Evolutionary conservation across 2,329 filamentous ascomycete species (phyloP), one percentile per base, ranked within the genome.

Genomic region (Fusarium sp.): DNA sequence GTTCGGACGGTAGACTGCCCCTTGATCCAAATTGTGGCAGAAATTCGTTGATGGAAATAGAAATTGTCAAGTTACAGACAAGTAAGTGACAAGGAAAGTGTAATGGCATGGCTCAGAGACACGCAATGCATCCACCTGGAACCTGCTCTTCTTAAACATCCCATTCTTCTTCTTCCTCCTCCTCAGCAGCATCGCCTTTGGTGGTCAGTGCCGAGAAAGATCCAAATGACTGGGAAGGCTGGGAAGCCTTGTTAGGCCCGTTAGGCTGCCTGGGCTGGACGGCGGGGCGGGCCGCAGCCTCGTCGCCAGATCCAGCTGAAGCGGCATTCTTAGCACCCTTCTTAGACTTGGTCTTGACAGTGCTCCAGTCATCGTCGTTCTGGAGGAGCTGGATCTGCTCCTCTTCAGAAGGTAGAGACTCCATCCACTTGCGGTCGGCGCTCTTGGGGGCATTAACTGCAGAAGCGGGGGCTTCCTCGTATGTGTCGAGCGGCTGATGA

Each of bases 321-420:
- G 75, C 71, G 35, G 78, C 79, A 75, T 83, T 83, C 81, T 85
- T 83, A 76, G 79, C 65, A 55, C 79, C 79, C 77, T 83, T 83
- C 82, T 85, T 83, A 72, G 83, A 79, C 81, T 86, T 85, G 68
- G 80, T 80, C 78, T 84, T 86, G 55, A 92, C 90, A 36, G 89
- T 90, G 79, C 83, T 90, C 90, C 90, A 92, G 72, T 90, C 86
- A 53, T 87, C 85, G 26, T 80, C 82, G 33, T 82, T 82, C 75
- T 86, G 86, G 61, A 90, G 83, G 78, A 87, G 82, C 81, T 90
- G 85, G 73, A 91, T 83, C 82, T 91, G 89, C 80, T 91, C 87
- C 79, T 91, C 89, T 79, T 91, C 89, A 0, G 89, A 90, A 7
- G 88, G 88, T 4, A 89, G 81, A 15, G 85, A 83, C 10, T 86